phyloP scores from a whole-genome alignment of 176 grass and related monocot genomes.

The Ananas comosus region DNA sequence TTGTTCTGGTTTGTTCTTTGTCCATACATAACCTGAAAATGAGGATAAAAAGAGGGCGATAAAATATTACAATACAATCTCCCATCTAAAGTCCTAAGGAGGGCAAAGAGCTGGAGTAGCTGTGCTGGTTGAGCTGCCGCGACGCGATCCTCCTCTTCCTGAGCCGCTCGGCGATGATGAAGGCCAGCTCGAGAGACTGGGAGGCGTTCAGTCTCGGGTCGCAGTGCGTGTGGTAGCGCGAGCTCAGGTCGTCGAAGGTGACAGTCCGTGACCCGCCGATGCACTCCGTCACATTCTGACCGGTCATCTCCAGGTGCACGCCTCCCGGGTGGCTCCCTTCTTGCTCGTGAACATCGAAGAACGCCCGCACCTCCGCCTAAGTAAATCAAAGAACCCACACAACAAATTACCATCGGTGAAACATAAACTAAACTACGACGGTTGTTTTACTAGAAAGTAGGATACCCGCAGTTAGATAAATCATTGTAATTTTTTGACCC shows the following conservation, averaged over 20 bases:
- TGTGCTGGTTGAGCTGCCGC: constrained; percentile 23
- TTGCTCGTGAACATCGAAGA: constrained; percentile 76
- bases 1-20: not conserved
- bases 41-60: not conserved
- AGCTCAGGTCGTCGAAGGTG: constrained; percentile 61
- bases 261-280: constrained; percentile 57
- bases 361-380: constrained; percentile 68
- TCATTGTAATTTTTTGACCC: not conserved
- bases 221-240: constrained; percentile 59
- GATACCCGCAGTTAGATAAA: no score
- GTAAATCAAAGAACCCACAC: constrained; percentile 6
- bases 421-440: not conserved
- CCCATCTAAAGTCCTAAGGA: constrained; percentile 34
- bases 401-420: not conserved
- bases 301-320: constrained; percentile 78
- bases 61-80: not conserved
- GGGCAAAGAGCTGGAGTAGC: constrained; percentile 23
- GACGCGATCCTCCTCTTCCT: constrained; percentile 59
- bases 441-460: no score
- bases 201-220: constrained; percentile 87
- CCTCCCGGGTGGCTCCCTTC: constrained; percentile 77
- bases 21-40: not conserved
- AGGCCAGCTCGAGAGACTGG: constrained; percentile 77
- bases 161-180: constrained; percentile 59
- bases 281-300: constrained; percentile 79